Evolutionary conservation across 305 asterid species (phyloP).

Genomic region (Fraxinus ornus): DNA sequence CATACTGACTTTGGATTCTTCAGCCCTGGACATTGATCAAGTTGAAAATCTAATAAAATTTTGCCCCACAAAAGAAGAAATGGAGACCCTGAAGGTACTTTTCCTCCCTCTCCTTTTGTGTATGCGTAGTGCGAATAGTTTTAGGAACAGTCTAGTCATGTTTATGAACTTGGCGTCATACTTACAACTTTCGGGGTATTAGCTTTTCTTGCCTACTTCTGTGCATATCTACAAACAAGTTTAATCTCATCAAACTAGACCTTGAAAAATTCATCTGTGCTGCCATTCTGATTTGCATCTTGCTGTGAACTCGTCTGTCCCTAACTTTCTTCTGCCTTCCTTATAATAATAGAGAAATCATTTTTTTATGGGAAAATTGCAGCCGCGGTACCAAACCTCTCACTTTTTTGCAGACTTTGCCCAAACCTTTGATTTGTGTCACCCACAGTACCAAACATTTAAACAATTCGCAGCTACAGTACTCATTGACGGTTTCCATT

Average conservation of each 20-base stretch:
- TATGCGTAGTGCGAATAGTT: not conserved
- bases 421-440: too few species aligned
- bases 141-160: conserved; percentile 8
- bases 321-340: not conserved
- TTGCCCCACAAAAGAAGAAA: conserved; percentile 97
- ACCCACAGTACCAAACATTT: too few species aligned
- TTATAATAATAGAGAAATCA: too few species aligned
- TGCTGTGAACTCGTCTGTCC: not conserved
- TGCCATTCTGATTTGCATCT: not conserved
- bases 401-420: too few species aligned
- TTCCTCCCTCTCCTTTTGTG: conserved; percentile 13
- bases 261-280: not conserved
- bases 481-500: too few species aligned
- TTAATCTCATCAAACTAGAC: not conserved
- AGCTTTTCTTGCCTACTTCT: not conserved
- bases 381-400: too few species aligned
- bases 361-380: too few species aligned
- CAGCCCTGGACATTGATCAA: conserved; percentile 95
- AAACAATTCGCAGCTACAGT: too few species aligned
- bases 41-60: conserved; percentile 98
- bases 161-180: conserved; percentile 1
- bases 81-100: conserved; percentile 87
- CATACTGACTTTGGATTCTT: conserved; percentile 85
- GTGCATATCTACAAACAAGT: not conserved
- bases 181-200: not conserved